These are phyloP conservation scores for Colletotrichum liriopes DNA, from an alignment of 2,329 filamentous ascomycete genomes.

Conservation along the genomic window DNA sequence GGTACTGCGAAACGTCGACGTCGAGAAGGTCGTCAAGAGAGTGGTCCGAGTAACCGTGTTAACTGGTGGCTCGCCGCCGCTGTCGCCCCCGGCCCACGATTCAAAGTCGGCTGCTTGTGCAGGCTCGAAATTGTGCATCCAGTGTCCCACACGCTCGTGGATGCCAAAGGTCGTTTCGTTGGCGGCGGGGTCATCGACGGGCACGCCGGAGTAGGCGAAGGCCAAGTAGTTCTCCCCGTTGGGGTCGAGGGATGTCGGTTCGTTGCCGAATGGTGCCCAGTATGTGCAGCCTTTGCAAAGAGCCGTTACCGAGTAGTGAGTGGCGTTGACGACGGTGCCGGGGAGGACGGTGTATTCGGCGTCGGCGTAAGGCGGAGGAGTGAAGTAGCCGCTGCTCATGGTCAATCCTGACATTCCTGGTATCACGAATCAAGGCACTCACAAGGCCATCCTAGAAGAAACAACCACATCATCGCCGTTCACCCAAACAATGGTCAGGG, in stretches of 20 bases:
- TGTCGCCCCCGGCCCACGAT: slow-evolving; percentile 46
- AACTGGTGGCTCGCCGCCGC: slow-evolving; percentile 32
- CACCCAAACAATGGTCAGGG: slow-evolving; percentile 59
- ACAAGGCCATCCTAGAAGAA: slow-evolving; percentile 56
- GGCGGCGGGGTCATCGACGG: slow-evolving; percentile 56
- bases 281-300: slow-evolving; percentile 58
- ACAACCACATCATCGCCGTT: slow-evolving; percentile 56
- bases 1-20: slow-evolving; percentile 31
- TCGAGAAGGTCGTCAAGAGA: slow-evolving; percentile 34
- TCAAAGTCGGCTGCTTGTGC: slow-evolving; percentile 54
- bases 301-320: slow-evolving; percentile 54
- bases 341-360: slow-evolving; percentile 54
- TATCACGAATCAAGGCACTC: slow-evolving; percentile 27
- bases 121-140: slow-evolving; percentile 55
- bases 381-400: slow-evolving; percentile 53
- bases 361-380: slow-evolving; percentile 51
- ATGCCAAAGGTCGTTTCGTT: slow-evolving; percentile 57
- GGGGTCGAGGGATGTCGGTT: slow-evolving; percentile 56
- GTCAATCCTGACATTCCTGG: background rate
- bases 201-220: slow-evolving; percentile 56
- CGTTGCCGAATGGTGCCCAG: slow-evolving; percentile 60
- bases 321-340: slow-evolving; percentile 53
- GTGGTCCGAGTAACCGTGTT: slow-evolving; percentile 29
- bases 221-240: slow-evolving; percentile 56
- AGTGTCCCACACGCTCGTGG: slow-evolving; percentile 60